A percentile compares a stretch with the other conserved stretches of the same genome.
phyloP scores from a whole-genome alignment of 2,329 filamentous ascomycete species.

The Hirsutella minnesotensis region DNA sequence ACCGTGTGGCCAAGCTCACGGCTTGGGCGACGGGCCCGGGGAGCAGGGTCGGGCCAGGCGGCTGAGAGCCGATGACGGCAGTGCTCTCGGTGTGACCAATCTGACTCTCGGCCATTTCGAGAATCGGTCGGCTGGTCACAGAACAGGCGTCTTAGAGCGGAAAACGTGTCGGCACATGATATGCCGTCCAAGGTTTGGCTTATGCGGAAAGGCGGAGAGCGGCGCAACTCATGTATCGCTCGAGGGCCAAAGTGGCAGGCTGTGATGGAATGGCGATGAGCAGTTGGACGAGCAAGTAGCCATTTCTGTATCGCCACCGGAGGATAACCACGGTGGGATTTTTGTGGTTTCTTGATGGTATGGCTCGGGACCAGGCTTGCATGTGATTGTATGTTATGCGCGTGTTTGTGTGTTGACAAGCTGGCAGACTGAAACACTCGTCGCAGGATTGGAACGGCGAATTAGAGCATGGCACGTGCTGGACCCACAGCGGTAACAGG shows the following conservation, averaged over 20 bases:
- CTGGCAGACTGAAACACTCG: not conserved
- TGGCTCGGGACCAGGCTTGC: not conserved
- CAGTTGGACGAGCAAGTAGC: no score
- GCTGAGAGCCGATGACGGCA: slow-evolving; percentile 9
- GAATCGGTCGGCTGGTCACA: not conserved
- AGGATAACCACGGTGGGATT: no score
- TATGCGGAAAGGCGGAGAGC: not conserved
- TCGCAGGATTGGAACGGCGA: not conserved
- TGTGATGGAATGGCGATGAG: no score
- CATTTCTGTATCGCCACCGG: no score
- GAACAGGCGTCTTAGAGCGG: not conserved
- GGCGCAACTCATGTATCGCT: no score
- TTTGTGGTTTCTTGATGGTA: no score
- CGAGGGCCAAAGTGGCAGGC: no score
- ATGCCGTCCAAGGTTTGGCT: not conserved
- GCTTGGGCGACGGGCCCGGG: slow-evolving; percentile 44
- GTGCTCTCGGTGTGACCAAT: slow-evolving; percentile 1
- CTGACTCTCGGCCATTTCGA: not conserved
- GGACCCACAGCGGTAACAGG: not conserved
- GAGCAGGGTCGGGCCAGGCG: slow-evolving; percentile 35
- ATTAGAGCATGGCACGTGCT: not conserved
- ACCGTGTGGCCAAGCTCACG: slow-evolving; percentile 48
- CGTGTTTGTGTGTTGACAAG: not conserved
- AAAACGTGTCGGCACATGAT: not conserved
- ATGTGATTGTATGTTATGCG: not conserved